phyloP scores from a whole-genome alignment of 495 filamentous ascomycete genomes.

The Astrocystis sublimbata region DNA sequence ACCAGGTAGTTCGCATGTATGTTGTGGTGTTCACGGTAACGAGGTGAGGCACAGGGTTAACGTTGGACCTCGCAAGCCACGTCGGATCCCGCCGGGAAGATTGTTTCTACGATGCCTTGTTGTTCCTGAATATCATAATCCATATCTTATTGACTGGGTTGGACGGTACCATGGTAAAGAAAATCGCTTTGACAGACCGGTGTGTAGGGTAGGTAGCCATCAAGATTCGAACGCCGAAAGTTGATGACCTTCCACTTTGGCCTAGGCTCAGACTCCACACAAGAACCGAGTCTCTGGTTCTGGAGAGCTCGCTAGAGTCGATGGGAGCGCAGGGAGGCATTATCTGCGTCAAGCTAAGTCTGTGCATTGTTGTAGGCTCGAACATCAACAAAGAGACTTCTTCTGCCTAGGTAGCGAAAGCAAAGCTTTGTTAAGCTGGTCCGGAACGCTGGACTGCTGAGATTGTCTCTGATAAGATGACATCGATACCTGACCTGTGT shows the following conservation, averaged over 20 bases:
- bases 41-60: slow-evolving; percentile 2
- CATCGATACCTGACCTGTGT: background rate
- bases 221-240: background rate
- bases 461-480: background rate
- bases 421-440: background rate
- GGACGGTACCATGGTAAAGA: slow-evolving; percentile 1
- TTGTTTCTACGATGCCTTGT: background rate
- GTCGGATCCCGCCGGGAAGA: background rate
- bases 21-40: background rate
- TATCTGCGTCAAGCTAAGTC: background rate
- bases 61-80: background rate
- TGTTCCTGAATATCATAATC: background rate
- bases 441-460: background rate
- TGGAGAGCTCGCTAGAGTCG: background rate
- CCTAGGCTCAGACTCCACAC: slow-evolving; percentile 7
- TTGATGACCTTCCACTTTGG: slow-evolving; percentile 6
- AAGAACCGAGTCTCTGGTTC: background rate
- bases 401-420: background rate
- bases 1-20: no score
- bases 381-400: background rate
- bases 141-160: background rate
- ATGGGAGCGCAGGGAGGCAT: background rate
- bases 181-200: background rate
- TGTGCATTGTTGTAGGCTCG: background rate
- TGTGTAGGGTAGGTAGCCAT: slow-evolving; percentile 1